Evolutionary conservation across 805 yeast genomes (phyloP), one percentile per base, ranked within the genome.

Genomic region (Saturnispora silvae): DNA sequence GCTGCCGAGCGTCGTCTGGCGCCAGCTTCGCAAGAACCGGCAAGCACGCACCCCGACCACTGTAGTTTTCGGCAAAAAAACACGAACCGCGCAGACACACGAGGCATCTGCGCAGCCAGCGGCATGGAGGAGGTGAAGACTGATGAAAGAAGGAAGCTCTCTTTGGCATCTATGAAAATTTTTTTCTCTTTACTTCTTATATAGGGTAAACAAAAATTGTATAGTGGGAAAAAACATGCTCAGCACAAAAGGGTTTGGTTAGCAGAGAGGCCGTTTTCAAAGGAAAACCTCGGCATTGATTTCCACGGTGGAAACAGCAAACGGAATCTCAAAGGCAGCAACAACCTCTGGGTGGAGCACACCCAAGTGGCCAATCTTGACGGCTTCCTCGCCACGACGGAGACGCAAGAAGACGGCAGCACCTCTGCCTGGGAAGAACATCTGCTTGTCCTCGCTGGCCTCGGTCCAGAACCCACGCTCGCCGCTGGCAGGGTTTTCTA

Each of bases 371-470:
- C 99, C 99, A 51, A 87, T 70, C 40, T 63, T 69, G 49, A 68
- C 59, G 13, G 69, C 72, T 28, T 69, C 65, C 24, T 61, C 79
- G 42, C 75, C 80, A 40, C 72, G 73, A 41, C 63, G 69, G 40
- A 68, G 63, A 67, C 94, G 76, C 64, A 77, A 82, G 63, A 70
- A 73, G 45, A 92, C 70, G 53, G 74, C 78, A 36, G 98, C 98
- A 44, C 96, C 96, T 67, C 98, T 81, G 29, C 97, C 98, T 28
- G 96, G 95, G 81, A 92, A 92, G 64, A 70, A 89, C 42, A 87
- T 81, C 34, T 76, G 69, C 55, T 77, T 70, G 20, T 68, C 65
- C 37, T 60, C 61, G 52, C 77, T 83, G 56, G 80, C 77, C 59
- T 77, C 82, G 41, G 81, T 80, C 92, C 92, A 82, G 63, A 75